Evolutionary conservation across 2,329 filamentous ascomycete genomes (phyloP), one percentile per base, ranked within the genome.

Genomic region (Neofusicoccum cordaticola): DNA sequence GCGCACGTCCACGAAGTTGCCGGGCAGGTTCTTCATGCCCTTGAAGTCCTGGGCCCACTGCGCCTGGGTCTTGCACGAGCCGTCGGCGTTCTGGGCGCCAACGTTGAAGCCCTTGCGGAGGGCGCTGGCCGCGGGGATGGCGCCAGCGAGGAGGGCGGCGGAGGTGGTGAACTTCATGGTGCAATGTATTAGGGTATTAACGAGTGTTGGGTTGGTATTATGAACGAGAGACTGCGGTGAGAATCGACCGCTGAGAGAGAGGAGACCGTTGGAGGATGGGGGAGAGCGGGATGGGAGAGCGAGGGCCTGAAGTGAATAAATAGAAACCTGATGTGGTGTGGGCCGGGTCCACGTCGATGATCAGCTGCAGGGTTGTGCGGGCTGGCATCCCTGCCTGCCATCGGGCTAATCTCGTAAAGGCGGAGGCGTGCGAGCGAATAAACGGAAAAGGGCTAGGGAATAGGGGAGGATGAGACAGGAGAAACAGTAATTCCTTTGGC

Each of bases 31-130:
- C 53, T 69, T 66, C 60, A 73, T 66, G 19, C 60, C 67, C 52
- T 68, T 68, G 69, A 74, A 74, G 64, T 67, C 69, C 48, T 67
- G 67, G 34, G 70, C 66, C 72, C 72, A 74, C 50, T 74, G 71
- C 6, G 67, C 68, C 47, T 71, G 62, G 48, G 65, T 69, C 61
- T 72, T 70, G 66, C 72, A 73, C 27, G 65, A 62, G 51, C 72
- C 72, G 22, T 70, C 70, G 7, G 70, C 65, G 19, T 69, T 67
- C 60, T 70, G 68, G 60, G 70, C 72, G 5, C 66, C 72, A 12
- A 74, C 65, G 62, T 73, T 74, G 69, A 74, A 73, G 53, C 72
- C 72, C 62, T 68, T 70, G 65, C 68, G 70, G 63, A 77, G 77
- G 39, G 66, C 64, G 67, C 76, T 71, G 53, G 74, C 68, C 42